Evolutionary conservation across 202 grass and related monocot genomes (phyloP).

Genomic region (Cymbopogon flexuosus): DNA sequence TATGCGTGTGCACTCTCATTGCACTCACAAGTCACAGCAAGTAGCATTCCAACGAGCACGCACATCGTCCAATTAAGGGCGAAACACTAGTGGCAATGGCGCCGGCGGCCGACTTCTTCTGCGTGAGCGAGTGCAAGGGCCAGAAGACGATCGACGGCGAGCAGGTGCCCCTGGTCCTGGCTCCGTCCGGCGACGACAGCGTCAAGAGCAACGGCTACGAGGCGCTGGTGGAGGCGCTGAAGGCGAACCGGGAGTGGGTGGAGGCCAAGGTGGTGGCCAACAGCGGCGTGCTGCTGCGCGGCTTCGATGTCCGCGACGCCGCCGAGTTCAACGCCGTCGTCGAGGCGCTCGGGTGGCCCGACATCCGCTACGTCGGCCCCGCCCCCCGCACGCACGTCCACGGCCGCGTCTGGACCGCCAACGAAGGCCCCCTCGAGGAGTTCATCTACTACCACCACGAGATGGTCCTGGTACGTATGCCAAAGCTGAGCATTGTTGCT

Average conservation of each 20-base stretch:
- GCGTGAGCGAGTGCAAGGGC: conserved; percentile 43
- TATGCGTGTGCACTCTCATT: not conserved
- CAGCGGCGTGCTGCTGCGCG: conserved; percentile 52
- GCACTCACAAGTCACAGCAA: not conserved
- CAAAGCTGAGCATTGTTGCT: too few relatives aligned
- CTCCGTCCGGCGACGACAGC: not conserved
- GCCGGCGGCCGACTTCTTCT: conserved; percentile 29
- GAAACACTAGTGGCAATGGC: conserved; percentile 2
- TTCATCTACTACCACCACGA: conserved; percentile 90
- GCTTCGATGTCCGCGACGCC: conserved; percentile 59
- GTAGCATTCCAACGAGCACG: too few relatives aligned
- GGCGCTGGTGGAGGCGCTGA: conserved; percentile 37
- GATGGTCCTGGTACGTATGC: conserved; percentile 57
- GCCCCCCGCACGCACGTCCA: conserved; percentile 64
- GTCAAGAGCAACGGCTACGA: not conserved
- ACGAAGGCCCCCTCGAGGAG: conserved; percentile 54
- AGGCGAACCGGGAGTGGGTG: conserved; percentile 47
- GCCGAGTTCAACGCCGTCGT: conserved; percentile 53
- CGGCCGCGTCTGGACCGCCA: conserved; percentile 65
- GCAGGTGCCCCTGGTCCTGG: conserved; percentile 52
- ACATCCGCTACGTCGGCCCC: conserved; percentile 63
- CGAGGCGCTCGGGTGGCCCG: conserved; percentile 53
- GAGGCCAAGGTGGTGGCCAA: conserved; percentile 40
- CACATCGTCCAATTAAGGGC: not conserved
- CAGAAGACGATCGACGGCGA: conserved; percentile 57